Base-by-base conservation (phyloP, 2,329 filamentous ascomycete species). In the Microsporum canis region DNA sequence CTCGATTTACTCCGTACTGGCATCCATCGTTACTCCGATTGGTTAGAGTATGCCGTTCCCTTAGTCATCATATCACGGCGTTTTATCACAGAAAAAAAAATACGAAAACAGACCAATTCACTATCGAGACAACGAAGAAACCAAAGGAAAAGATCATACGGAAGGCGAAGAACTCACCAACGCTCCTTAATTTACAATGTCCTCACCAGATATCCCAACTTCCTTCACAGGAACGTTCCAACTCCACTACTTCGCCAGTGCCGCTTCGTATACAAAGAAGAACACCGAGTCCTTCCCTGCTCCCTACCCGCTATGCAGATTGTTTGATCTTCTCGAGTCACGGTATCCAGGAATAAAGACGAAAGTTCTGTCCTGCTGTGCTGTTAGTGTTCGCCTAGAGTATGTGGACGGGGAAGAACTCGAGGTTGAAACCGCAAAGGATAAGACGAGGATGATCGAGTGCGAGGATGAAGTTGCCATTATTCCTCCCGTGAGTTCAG, bases 401-500 rank as follows among this genome's bases (percentile, higher is more conserved):
- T 78, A 78, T 66, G 75, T 78, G 3, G 76, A 78, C 38, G 51
- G 57, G 34, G 61, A 62, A 27, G 63, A 63, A 66, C 55, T 57
- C 14, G 23, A 60, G 5, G 67, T 63, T 29, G 65, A 60, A 8
- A 61, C 65, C 6, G 66, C 65, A 33, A 64, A 62, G 2, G 63
- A 66, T 10, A 62, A 64, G 7, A 57, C 67, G 45, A 62, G 31
- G 49, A 53, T 74, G 36, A 76, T 78, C 61, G 57, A 65, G 47
- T 59, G 64, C 3, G 75, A 75, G 12, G 71, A 76, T 58, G 77
- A 78, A 64, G 75, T 78, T 60, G 77, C 73, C 14, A 70, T 78
- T 63, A 77, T 78, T 64, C 77, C 77, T 57, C 77, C 77, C 59
- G 77, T 78, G 60, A 78, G 76, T 67, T 78, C 76, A 60, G 76